These are phyloP conservation scores for Graphilbum sp. DNA, from an alignment of 2,329 filamentous ascomycete genomes.

Conservation along the genomic window DNA sequence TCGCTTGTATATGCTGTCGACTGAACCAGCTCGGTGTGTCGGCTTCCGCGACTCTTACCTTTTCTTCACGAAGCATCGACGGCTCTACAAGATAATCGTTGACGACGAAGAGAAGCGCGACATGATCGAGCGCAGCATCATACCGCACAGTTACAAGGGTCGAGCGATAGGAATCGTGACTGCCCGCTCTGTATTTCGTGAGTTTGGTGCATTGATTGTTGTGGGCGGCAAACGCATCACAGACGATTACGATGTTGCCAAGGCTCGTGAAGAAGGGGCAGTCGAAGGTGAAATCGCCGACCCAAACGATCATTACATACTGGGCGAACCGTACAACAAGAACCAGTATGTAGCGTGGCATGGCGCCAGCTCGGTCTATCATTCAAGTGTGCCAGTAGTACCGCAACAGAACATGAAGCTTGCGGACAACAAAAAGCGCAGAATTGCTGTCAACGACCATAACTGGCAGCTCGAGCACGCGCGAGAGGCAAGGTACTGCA, in stretches of 20 bases:
- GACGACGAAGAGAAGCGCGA: constrained; percentile 95
- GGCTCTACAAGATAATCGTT: constrained; percentile 95
- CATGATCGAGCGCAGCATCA: constrained; percentile 86
- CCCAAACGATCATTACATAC: constrained; percentile 64
- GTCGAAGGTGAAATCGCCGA: constrained; percentile 85
- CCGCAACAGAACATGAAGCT: constrained; percentile 59
- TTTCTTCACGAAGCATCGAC: constrained; percentile 95
- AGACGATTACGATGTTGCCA: constrained; percentile 78
- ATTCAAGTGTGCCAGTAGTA: constrained; percentile 63
- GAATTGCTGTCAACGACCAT: constrained; percentile 74
- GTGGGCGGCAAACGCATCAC: constrained; percentile 74
- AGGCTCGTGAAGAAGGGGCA: constrained; percentile 58
- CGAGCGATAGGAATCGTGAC: constrained; percentile 94
- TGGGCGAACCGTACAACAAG: constrained; percentile 84
- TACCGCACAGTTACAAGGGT: constrained; percentile 96
- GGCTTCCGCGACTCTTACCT: constrained; percentile 96
- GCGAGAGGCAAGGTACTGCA: constrained; percentile 61
- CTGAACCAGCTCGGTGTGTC: constrained; percentile 88
- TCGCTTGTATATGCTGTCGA: constrained; percentile 93
- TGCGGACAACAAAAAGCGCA: constrained; percentile 63
- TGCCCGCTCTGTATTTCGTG: constrained; percentile 87
- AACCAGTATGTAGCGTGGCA: constrained; percentile 99
- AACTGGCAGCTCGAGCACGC: constrained; percentile 98
- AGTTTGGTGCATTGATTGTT: constrained; percentile 88
- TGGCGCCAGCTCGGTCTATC: constrained; percentile 89